Evolutionary conservation across 306 rosid species (phyloP).

Genomic region (Vigna hirtella): DNA sequence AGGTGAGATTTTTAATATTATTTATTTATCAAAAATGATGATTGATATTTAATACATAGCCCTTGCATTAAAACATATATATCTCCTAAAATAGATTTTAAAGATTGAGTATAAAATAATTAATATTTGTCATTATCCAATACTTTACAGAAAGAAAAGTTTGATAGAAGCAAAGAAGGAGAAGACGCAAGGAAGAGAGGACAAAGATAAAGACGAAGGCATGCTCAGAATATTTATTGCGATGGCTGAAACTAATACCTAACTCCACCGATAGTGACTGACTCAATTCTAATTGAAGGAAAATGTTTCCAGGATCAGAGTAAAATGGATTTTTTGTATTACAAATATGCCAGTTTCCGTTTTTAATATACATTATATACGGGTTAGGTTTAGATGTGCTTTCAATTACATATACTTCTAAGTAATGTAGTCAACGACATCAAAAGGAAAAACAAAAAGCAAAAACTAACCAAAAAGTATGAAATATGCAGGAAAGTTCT

Average conservation of each 20-base stretch:
- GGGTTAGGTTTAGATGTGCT: not conserved
- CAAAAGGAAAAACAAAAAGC: not conserved
- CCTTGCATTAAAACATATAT: too few species aligned
- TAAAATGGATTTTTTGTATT: slow-evolving; percentile 10
- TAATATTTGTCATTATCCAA: too few species aligned
- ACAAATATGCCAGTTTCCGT: slow-evolving; percentile 1
- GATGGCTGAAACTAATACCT: slow-evolving; percentile 46
- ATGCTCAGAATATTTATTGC: not conserved
- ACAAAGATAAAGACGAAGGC: too few species aligned
- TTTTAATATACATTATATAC: not conserved
- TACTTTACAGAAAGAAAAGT: too few species aligned
- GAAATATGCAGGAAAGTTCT: not conserved
- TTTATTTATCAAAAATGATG: too few species aligned
- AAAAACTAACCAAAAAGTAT: not conserved
- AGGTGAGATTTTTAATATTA: too few species aligned
- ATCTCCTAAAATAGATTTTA: too few species aligned
- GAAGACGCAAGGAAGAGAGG: not conserved
- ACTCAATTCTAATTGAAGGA: slow-evolving; percentile 5
- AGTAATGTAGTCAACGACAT: not conserved
- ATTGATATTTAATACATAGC: too few species aligned
- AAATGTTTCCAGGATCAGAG: slow-evolving; percentile 9
- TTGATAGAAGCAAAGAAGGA: not conserved
- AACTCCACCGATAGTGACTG: slow-evolving; percentile 33
- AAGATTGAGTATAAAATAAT: too few species aligned
- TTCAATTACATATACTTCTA: not conserved